phyloP scores from a whole-genome alignment of 2,329 filamentous ascomycete species.

The Hypoxylon sp. region DNA sequence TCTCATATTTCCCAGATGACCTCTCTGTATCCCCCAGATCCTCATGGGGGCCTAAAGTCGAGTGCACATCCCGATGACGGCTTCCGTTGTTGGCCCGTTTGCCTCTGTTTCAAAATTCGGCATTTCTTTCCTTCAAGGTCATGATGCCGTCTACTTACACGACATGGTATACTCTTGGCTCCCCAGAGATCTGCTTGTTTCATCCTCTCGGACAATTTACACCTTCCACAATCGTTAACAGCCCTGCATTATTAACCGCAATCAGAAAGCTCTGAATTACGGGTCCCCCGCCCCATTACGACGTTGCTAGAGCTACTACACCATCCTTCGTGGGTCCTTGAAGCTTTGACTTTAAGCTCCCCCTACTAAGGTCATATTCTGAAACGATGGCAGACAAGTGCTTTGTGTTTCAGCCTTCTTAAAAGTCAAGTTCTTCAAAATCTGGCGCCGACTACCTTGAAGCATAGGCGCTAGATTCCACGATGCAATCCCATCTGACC shows the following conservation, averaged over 20 bases:
- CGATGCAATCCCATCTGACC: conserved; percentile 32
- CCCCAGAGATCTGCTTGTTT: conserved; percentile 46
- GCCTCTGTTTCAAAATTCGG: conserved; percentile 46
- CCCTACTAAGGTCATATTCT: conserved; percentile 40
- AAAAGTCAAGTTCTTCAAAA: conserved; percentile 23
- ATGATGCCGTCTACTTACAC: conserved; percentile 30
- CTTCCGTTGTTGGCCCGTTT: conserved; percentile 32
- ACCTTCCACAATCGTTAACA: conserved; percentile 40
- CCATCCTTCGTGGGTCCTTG: conserved; percentile 42
- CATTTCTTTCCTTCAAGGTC: conserved; percentile 42
- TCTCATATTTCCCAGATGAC: conserved; percentile 9
- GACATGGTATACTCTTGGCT: conserved; percentile 41
- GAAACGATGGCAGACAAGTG: conserved; percentile 50
- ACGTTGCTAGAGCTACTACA: conserved; percentile 41
- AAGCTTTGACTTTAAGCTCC: conserved; percentile 46
- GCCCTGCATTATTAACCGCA: conserved; percentile 41
- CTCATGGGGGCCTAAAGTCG: conserved; percentile 12
- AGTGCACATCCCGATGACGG: conserved; percentile 19
- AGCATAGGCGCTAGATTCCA: conserved; percentile 20
- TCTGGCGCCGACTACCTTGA: conserved; percentile 25
- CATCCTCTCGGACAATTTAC: conserved; percentile 44
- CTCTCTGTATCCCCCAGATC: conserved; percentile 7
- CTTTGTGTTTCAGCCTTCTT: conserved; percentile 49
- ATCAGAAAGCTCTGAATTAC: conserved; percentile 41
- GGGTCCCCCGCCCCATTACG: conserved; percentile 41